phyloP scores from a whole-genome alignment of 345 rosid genomes.

The Balakata baccata region DNA sequence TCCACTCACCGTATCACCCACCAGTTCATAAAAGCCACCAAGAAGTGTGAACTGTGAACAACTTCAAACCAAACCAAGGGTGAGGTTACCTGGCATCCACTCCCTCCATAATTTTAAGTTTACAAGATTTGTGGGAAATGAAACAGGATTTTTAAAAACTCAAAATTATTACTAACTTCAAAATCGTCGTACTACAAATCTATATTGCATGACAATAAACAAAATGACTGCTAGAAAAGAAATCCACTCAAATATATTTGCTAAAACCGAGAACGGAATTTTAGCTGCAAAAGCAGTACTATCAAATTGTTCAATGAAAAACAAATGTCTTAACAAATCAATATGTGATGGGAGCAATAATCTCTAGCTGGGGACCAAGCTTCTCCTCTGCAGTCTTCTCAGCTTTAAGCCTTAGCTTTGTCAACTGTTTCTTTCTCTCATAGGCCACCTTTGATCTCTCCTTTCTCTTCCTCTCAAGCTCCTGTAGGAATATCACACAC shows the following conservation, averaged over 20 bases:
- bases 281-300: not conserved
- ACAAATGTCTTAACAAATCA: not conserved
- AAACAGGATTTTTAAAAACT: not conserved
- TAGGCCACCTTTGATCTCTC: constrained; percentile 63
- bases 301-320: constrained; percentile 7
- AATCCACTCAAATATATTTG: constrained; percentile 1
- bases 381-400: constrained; percentile 79
- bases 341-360: constrained; percentile 65
- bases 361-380: constrained; percentile 65
- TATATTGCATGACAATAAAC: not conserved
- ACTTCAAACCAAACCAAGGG: not conserved
- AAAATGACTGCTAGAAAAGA: not conserved
- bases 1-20: no score
- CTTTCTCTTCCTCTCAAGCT: constrained; percentile 84
- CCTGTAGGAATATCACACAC: constrained; percentile 38
- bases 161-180: not conserved
- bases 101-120: not conserved
- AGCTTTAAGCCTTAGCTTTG: constrained; percentile 71
- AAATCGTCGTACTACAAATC: not conserved
- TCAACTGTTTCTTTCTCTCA: constrained; percentile 78
- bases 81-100: not conserved
- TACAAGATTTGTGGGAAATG: not conserved
- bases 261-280: constrained; percentile 1
- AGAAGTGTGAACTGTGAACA: not conserved
- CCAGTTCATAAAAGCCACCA: no score